Evolutionary conservation across 768 basidiomycete genomes (phyloP).

Genomic region (Podaxis sp.): DNA sequence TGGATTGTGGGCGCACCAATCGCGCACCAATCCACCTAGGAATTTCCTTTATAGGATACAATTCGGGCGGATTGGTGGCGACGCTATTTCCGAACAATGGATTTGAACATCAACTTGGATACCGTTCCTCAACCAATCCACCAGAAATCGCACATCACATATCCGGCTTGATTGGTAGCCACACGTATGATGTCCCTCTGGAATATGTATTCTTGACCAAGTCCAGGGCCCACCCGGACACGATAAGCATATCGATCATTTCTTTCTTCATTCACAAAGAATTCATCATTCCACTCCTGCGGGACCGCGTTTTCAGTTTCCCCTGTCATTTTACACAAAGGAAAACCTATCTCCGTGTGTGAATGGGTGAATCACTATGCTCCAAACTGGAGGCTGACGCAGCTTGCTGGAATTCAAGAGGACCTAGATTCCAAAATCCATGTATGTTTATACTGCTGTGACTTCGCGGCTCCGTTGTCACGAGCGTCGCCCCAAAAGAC

Average conservation of each 20-base stretch:
- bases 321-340: neutral
- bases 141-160: neutral
- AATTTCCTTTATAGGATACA: constrained; percentile 5
- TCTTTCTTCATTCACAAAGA: neutral
- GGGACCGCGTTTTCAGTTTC: neutral
- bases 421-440: no score
- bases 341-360: neutral
- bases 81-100: constrained; percentile 2
- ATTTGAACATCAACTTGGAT: neutral
- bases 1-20: constrained; percentile 13
- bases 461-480: no score
- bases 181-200: neutral
- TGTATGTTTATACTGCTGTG: no score
- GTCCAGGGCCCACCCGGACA: neutral
- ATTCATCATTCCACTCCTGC: constrained; percentile 1
- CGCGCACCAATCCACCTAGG: constrained; percentile 7
- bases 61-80: constrained; percentile 5
- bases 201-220: neutral
- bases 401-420: no score
- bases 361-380: neutral
- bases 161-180: no score
- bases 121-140: constrained; percentile 1
- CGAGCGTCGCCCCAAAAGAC: no score
- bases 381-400: no score
- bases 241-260: neutral